Evolutionary conservation across 495 filamentous ascomycete genomes (phyloP).

Genomic region (Zalerion maritima): DNA sequence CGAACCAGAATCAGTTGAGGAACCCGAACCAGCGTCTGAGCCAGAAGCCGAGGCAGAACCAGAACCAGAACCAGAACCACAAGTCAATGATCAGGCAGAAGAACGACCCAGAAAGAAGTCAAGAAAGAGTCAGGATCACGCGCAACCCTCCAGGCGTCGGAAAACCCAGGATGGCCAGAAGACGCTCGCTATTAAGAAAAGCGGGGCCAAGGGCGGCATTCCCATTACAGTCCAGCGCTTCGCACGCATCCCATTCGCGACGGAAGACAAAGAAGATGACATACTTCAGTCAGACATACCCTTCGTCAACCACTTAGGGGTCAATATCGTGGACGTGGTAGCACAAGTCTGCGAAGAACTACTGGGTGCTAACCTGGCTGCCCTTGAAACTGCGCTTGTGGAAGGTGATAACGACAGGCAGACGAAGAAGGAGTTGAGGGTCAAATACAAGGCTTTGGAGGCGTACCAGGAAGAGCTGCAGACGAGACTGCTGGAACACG

Average conservation of each 20-base stretch:
- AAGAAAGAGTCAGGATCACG: no score
- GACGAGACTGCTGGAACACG: slow-evolving; percentile 45
- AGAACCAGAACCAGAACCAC: slow-evolving; percentile 9
- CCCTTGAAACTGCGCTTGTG: slow-evolving; percentile 21
- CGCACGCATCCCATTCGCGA: no score
- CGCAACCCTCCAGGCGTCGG: no score
- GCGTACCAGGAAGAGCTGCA: slow-evolving; percentile 55
- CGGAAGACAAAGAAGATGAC: slow-evolving; percentile 21
- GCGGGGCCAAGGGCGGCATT: no score
- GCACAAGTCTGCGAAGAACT: slow-evolving; percentile 57
- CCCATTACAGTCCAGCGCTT: slow-evolving; percentile 33
- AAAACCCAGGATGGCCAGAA: no score
- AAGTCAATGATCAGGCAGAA: no score
- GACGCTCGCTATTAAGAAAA: no score
- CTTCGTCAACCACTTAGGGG: slow-evolving; percentile 42
- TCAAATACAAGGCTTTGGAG: slow-evolving; percentile 49
- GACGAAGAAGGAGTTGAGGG: slow-evolving; percentile 37
- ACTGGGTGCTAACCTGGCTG: slow-evolving; percentile 36
- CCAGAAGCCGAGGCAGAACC: not conserved
- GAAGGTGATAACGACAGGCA: slow-evolving; percentile 25
- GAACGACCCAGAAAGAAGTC: slow-evolving; percentile 10
- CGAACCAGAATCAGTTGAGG: no score
- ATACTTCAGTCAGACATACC: slow-evolving; percentile 31
- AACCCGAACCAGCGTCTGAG: not conserved
- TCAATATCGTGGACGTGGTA: slow-evolving; percentile 56